These are phyloP conservation scores for Pseudocercospora vitis DNA, from an alignment of 2,329 filamentous ascomycete genomes.

Conservation along the genomic window DNA sequence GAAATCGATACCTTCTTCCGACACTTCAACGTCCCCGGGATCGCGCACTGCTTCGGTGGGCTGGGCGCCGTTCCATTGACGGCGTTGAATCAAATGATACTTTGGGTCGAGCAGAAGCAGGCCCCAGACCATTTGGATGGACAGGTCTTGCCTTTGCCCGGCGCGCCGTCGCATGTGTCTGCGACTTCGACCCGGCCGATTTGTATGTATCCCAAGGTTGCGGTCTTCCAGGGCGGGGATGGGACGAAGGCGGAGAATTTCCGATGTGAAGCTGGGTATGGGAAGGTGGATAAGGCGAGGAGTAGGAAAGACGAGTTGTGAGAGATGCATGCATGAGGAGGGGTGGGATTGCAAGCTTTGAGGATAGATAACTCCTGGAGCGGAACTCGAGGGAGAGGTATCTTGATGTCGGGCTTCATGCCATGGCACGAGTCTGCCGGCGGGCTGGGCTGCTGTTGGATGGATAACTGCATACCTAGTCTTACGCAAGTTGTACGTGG, in stretches of 20 bases:
- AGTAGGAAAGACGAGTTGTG: constrained; percentile 18
- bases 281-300: background rate
- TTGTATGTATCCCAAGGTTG: constrained; percentile 28
- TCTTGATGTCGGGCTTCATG: too few species aligned
- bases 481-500: too few species aligned
- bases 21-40: constrained; percentile 41
- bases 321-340: background rate
- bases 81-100: constrained; percentile 20
- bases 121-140: constrained; percentile 24
- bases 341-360: too few species aligned
- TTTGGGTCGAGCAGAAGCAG: constrained; percentile 34
- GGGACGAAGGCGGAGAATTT: constrained; percentile 21
- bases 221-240: constrained; percentile 24
- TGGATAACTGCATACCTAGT: too few species aligned
- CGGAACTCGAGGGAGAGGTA: too few species aligned
- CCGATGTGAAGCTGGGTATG: constrained; percentile 23
- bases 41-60: constrained; percentile 40
- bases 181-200: constrained; percentile 14
- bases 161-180: constrained; percentile 8
- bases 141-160: constrained; percentile 10
- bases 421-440: too few species aligned
- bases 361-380: too few species aligned
- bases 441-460: too few species aligned
- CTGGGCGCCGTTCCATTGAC: constrained; percentile 28
- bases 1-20: constrained; percentile 38